A percentile compares a stretch with the other conserved stretches of the same genome.
These are phyloP conservation scores for Leucosporidium yakuticum DNA, from an alignment of 768 basidiomycete species.

Conservation along the genomic window DNA sequence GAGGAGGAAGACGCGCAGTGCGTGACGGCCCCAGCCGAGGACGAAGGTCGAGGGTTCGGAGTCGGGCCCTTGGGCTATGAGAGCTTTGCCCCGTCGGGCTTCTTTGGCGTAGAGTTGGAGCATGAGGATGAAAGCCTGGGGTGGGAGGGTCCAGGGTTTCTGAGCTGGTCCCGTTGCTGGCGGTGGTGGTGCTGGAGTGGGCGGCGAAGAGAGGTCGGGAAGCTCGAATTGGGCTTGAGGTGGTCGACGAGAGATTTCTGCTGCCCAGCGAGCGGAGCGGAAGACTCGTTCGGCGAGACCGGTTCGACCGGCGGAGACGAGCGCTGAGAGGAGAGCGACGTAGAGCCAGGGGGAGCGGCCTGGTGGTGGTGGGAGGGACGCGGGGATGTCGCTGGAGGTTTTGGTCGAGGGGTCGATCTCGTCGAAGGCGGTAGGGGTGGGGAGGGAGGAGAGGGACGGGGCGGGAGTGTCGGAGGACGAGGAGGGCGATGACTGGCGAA, in stretches of 20 bases:
- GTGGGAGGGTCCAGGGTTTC: constrained; percentile 56
- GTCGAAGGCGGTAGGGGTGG: neutral
- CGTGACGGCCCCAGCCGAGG: constrained; percentile 27
- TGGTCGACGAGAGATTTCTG: constrained; percentile 9
- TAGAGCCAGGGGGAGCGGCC: constrained; percentile 53
- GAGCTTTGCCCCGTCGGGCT: constrained; percentile 8
- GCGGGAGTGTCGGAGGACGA: neutral
- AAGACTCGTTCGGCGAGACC: constrained; percentile 62
- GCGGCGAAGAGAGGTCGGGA: neutral
- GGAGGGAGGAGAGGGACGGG: neutral
- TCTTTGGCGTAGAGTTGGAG: constrained; percentile 53
- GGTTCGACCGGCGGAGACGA: constrained; percentile 54
- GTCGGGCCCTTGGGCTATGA: too few species aligned
- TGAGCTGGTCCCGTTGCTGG: constrained; percentile 46
- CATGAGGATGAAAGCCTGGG: constrained; percentile 68
- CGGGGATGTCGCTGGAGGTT: neutral
- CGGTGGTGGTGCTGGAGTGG: constrained; percentile 27
- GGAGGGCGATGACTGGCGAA: neutral
- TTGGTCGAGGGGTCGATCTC: too few species aligned
- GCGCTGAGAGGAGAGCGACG: constrained; percentile 55
- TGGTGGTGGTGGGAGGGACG: neutral
- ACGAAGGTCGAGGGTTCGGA: constrained; percentile 1
- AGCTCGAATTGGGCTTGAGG: neutral
- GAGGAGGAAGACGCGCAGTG: constrained; percentile 23
- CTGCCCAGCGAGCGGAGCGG: constrained; percentile 55